Conservation (phyloP, 805 yeast species). For the Komagataella mondaviorum region DNA sequence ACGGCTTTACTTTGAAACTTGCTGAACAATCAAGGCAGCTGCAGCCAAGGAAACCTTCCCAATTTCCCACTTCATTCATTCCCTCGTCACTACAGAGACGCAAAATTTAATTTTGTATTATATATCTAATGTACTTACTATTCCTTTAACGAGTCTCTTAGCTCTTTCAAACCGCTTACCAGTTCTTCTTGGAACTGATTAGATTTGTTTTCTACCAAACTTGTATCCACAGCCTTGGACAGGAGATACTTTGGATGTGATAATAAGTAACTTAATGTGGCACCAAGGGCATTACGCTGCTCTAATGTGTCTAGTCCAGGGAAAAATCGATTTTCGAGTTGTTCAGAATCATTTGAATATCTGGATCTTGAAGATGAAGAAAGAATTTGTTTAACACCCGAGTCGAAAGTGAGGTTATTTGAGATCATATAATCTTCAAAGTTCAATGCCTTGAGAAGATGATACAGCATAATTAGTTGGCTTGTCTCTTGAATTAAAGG, state of each 20-base stretch:
- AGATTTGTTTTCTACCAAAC: conserved; percentile 19
- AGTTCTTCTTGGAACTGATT: conserved; percentile 28
- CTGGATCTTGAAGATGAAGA: not conserved
- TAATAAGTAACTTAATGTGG: conserved; percentile 54
- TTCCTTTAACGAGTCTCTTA: conserved; percentile 26
- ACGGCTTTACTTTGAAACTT: conserved; percentile 11
- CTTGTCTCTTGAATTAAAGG: conserved; percentile 47
- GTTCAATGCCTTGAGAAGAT: conserved; percentile 38
- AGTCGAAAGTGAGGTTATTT: conserved; percentile 1
- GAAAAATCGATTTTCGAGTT: conserved; percentile 12
- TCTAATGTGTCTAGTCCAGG: conserved; percentile 52
- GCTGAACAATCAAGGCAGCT: not conserved
- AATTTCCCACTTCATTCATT: not conserved
- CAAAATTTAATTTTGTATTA: not conserved
- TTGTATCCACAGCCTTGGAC: not conserved
- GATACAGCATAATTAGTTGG: conserved; percentile 54
- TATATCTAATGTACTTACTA: not conserved
- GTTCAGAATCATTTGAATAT: not conserved
- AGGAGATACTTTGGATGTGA: conserved; percentile 74
- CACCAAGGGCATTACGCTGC: conserved; percentile 45
- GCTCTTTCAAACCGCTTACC: conserved; percentile 35
- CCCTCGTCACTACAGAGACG: not conserved
- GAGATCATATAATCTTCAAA: conserved; percentile 29
- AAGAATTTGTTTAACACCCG: not conserved
- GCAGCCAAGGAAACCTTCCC: not conserved